These are phyloP conservation scores for Echium plantagineum DNA, from an alignment of 257 asterid species.

Conservation along the genomic window DNA sequence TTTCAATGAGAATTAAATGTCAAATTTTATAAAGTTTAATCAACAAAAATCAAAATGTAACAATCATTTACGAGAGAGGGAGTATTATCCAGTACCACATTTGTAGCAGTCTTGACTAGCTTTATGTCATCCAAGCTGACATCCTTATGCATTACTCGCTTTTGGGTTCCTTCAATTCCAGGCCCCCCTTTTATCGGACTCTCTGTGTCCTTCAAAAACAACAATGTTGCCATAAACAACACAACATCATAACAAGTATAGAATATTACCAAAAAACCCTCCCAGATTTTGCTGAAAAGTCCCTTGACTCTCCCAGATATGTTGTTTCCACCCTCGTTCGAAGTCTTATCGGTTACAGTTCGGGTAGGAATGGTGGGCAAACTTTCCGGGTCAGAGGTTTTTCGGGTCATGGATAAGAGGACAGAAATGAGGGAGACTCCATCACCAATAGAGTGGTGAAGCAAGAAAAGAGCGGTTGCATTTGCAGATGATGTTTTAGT, in stretches of 20 bases:
- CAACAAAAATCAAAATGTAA: too few relatives aligned
- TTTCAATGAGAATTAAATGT: too few relatives aligned
- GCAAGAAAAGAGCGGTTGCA: too few relatives aligned
- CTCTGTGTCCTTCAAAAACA: slow-evolving; percentile 18
- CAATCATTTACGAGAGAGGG: too few relatives aligned
- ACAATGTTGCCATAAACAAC: slow-evolving; percentile 16
- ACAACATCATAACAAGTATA: slow-evolving; percentile 17
- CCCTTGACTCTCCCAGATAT: slow-evolving; percentile 1
- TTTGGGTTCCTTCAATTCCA: too few relatives aligned
- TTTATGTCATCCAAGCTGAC: slow-evolving; percentile 33
- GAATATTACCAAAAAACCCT: slow-evolving; percentile 6
- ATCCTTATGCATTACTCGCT: slow-evolving; percentile 19
- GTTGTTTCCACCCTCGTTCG: too few relatives aligned
- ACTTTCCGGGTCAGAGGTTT: slow-evolving; percentile 16
- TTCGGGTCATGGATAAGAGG: slow-evolving; percentile 23
- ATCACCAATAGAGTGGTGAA: slow-evolving; percentile 38
- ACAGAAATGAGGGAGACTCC: slow-evolving; percentile 31
- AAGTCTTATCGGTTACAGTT: neutral
- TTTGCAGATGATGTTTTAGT: slow-evolving; percentile 29
- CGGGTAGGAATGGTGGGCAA: slow-evolving; percentile 20
- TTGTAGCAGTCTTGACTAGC: slow-evolving; percentile 32
- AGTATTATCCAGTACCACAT: slow-evolving; percentile 15
- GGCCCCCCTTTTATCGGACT: slow-evolving; percentile 30
- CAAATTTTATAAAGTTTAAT: too few relatives aligned
- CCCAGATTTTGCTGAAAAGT: slow-evolving; percentile 15